phyloP scores from a whole-genome alignment of 2,329 filamentous ascomycete genomes.

The Beauveria scarabaeidicola region DNA sequence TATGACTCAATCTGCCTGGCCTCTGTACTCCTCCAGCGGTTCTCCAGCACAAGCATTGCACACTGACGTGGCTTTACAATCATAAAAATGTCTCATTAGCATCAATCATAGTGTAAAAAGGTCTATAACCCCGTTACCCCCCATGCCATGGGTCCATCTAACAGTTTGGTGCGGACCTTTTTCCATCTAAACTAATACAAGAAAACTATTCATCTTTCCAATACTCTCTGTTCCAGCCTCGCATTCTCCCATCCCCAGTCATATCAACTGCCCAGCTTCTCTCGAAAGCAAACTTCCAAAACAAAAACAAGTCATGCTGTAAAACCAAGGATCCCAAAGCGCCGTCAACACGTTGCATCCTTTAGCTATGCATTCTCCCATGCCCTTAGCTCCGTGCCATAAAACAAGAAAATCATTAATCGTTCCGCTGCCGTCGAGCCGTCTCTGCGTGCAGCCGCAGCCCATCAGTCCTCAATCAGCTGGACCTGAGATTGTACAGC shows the following conservation, averaged over 20 bases:
- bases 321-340: not conserved
- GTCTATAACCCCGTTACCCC: not conserved
- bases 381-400: not conserved
- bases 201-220: not conserved
- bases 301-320: not conserved
- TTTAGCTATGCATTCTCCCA: not conserved
- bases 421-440: not conserved
- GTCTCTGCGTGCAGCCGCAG: not conserved
- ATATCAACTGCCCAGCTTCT: not conserved
- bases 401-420: slow-evolving; percentile 4
- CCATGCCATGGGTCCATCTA: not conserved
- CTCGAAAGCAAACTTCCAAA: not conserved
- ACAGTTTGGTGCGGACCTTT: not conserved
- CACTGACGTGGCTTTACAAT: not conserved
- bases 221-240: not conserved
- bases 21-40: not conserved
- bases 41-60: not conserved
- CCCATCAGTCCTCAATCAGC: not conserved
- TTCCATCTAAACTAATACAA: not conserved
- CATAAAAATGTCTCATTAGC: not conserved
- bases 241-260: not conserved
- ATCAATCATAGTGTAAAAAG: not conserved
- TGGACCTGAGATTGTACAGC: slow-evolving; percentile 26
- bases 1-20: not conserved
- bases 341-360: not conserved